These are phyloP conservation scores for Monilinia fructicola DNA, from an alignment of 2,329 filamentous ascomycete genomes.

Conservation along the genomic window DNA sequence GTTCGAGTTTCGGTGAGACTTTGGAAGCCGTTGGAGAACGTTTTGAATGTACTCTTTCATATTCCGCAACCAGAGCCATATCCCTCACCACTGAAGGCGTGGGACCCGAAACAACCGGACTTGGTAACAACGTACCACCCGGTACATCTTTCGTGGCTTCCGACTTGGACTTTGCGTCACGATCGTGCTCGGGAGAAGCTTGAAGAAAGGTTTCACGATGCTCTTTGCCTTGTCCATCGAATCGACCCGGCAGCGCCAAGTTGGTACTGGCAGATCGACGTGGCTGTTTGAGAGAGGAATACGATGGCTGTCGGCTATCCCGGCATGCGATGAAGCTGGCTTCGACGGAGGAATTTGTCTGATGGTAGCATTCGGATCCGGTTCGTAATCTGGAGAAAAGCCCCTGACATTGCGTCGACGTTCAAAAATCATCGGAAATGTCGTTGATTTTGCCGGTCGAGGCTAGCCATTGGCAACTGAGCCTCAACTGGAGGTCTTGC, in stretches of 20 bases:
- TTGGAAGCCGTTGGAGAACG: constrained; percentile 28
- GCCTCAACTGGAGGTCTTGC: constrained; percentile 32
- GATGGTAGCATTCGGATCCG: constrained; percentile 69
- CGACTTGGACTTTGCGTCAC: constrained; percentile 41
- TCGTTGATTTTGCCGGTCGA: constrained; percentile 34
- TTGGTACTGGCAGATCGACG: constrained; percentile 26
- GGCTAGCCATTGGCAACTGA: constrained; percentile 26
- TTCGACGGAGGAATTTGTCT: constrained; percentile 52
- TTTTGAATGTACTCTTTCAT: constrained; percentile 37
- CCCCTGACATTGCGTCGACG: constrained; percentile 47
- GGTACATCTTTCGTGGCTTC: constrained; percentile 22
- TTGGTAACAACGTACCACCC: constrained; percentile 24
- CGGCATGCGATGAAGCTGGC: constrained; percentile 18
- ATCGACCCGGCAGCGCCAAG: constrained; percentile 14
- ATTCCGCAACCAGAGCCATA: constrained; percentile 36
- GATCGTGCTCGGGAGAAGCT: constrained; percentile 54
- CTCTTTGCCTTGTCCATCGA: constrained; percentile 35
- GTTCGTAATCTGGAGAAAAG: constrained; percentile 75
- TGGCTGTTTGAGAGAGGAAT: constrained; percentile 26
- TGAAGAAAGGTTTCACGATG: constrained; percentile 50
- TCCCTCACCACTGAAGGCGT: constrained; percentile 34
- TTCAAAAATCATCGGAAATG: constrained; percentile 30
- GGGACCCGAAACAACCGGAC: constrained; percentile 20
- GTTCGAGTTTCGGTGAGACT: constrained; percentile 1
- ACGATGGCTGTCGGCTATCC: constrained; percentile 23